These are phyloP conservation scores for Cerrena zonata DNA, from an alignment of 1,284 basidiomycete species.

Conservation along the genomic window DNA sequence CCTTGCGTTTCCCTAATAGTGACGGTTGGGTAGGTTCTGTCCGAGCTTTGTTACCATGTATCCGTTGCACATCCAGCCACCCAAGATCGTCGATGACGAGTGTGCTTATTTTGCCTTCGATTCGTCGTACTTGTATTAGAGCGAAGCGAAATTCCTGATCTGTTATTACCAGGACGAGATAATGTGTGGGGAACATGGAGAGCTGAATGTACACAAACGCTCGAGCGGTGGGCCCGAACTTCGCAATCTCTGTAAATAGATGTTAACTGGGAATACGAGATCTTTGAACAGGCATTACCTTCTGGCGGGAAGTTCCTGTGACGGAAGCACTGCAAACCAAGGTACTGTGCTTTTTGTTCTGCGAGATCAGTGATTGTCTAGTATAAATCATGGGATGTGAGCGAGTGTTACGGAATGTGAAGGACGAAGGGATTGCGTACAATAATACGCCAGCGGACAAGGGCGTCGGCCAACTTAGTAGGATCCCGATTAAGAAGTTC, in stretches of 20 bases:
- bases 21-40: constrained; percentile 10
- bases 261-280: constrained; percentile 4
- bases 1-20: constrained; percentile 33
- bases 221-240: constrained; percentile 51
- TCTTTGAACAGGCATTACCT: too few species aligned
- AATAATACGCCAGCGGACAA: constrained; percentile 50
- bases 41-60: constrained; percentile 39
- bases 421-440: constrained; percentile 46
- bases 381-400: neutral
- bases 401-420: too few species aligned
- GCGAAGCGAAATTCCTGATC: constrained; percentile 74
- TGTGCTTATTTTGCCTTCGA: constrained; percentile 46
- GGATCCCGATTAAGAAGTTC: constrained; percentile 65
- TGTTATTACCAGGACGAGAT: constrained; percentile 72
- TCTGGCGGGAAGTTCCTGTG: constrained; percentile 60
- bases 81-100: constrained; percentile 70
- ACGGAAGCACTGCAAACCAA: constrained; percentile 65
- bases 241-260: constrained; percentile 57
- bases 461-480: constrained; percentile 41
- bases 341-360: constrained; percentile 70
- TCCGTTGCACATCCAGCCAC: constrained; percentile 66
- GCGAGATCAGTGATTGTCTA: constrained; percentile 71
- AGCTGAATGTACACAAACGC: constrained; percentile 66
- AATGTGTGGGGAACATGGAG: constrained; percentile 62
- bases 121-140: constrained; percentile 55